Conservation (phyloP, 805 yeast species). For the Tetrapisispora namnaoensis region DNA sequence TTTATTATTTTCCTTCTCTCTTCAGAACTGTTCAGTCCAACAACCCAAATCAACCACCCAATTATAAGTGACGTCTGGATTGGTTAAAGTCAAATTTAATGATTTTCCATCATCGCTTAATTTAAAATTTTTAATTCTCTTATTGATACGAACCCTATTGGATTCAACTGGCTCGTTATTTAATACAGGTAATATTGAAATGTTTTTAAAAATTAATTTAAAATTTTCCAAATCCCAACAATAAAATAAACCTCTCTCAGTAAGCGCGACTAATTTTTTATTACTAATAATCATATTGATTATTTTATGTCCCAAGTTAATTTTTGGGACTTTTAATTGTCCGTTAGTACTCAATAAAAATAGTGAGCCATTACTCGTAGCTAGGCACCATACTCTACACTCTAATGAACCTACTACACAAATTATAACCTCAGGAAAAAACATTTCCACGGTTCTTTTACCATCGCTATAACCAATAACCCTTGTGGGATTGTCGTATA, state of each 20-base stretch:
- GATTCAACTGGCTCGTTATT: conserved; percentile 18
- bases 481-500: conserved; percentile 32
- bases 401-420: conserved; percentile 37
- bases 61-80: conserved; percentile 11
- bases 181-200: conserved; percentile 24
- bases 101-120: conserved; percentile 1
- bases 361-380: conserved; percentile 34
- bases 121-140: conserved; percentile 14
- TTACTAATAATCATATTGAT: conserved; percentile 34
- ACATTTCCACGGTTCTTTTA: conserved; percentile 33
- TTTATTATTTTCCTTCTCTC: background rate
- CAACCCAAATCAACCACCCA: conserved; percentile 23
- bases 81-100: conserved; percentile 9
- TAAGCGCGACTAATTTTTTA: conserved; percentile 42
- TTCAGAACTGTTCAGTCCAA: conserved; percentile 12
- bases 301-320: conserved; percentile 40
- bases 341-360: conserved; percentile 28
- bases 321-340: conserved; percentile 29
- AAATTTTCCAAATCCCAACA: conserved; percentile 20
- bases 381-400: conserved; percentile 38
- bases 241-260: conserved; percentile 49
- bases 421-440: conserved; percentile 32
- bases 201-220: conserved; percentile 14
- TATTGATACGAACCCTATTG: conserved; percentile 20
- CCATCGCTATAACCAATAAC: conserved; percentile 31